Conservation (phyloP, 1,284 basidiomycete species). For the Tilletia caries region DNA sequence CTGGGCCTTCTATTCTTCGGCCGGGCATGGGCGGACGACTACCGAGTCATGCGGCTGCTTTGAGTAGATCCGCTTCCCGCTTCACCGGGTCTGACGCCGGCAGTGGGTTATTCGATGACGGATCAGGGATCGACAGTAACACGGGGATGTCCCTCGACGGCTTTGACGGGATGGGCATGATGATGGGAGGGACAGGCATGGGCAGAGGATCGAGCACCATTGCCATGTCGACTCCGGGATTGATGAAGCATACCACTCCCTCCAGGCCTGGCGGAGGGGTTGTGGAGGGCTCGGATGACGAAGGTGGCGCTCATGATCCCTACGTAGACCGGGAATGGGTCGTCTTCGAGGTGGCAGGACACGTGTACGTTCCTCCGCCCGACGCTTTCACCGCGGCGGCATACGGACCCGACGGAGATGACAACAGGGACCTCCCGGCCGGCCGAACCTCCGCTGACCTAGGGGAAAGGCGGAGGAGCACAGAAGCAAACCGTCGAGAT, state of each 20-base stretch:
- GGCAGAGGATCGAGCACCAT: background rate
- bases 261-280: constrained; percentile 19
- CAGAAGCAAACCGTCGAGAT: constrained; percentile 17
- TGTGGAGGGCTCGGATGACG: constrained; percentile 2
- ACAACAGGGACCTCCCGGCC: constrained; percentile 16
- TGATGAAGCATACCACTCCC: background rate
- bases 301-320: constrained; percentile 2
- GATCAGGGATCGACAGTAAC: background rate
- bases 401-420: constrained; percentile 14
- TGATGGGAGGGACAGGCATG: background rate
- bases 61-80: background rate
- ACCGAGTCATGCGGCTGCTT: background rate
- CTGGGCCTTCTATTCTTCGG: background rate
- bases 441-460: constrained; percentile 11
- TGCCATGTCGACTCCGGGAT: background rate
- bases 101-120: background rate
- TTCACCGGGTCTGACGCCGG: background rate
- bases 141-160: background rate
- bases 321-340: constrained; percentile 27
- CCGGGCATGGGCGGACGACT: background rate
- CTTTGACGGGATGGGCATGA: background rate
- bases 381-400: constrained; percentile 16
- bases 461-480: constrained; percentile 6
- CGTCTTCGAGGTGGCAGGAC: constrained; percentile 43
- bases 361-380: constrained; percentile 37